Conservation (phyloP, 148 eudicot species). For the Euryodendron excelsum region DNA sequence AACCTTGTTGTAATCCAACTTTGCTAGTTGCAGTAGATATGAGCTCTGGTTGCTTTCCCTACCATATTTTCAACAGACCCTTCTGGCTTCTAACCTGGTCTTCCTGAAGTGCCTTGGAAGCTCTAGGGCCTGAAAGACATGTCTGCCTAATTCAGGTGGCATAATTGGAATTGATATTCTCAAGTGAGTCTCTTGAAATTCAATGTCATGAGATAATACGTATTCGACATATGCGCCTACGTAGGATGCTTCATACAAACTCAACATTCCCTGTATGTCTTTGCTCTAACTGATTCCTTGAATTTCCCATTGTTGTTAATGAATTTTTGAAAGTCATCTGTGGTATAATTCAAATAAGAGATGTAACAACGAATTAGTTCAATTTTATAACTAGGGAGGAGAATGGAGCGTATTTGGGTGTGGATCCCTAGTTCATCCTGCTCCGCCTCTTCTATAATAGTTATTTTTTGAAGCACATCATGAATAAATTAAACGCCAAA, state of each 20-base stretch:
- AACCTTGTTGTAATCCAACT: constrained; percentile 30
- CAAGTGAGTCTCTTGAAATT: constrained; percentile 20
- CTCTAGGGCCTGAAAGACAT: constrained; percentile 17
- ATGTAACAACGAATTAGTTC: not conserved
- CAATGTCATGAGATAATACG: constrained; percentile 9
- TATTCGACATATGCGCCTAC: not conserved
- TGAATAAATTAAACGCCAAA: too few species aligned
- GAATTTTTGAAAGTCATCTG: constrained; percentile 18
- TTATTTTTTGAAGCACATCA: too few species aligned
- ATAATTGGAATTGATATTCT: constrained; percentile 1
- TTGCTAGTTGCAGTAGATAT: constrained; percentile 27
- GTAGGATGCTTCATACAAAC: constrained; percentile 17
- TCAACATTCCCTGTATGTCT: constrained; percentile 18
- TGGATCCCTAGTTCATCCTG: too few species aligned
- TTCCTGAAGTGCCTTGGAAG: constrained; percentile 37
- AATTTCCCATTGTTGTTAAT: constrained; percentile 17
- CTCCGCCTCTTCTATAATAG: too few species aligned
- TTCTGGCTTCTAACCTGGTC: constrained; percentile 32
- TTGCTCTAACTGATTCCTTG: not conserved
- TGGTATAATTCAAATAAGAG: not conserved
- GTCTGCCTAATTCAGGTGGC: not conserved
- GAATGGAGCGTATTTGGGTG: too few species aligned
- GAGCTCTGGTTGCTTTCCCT: constrained; percentile 17
- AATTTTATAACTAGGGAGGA: too few species aligned
- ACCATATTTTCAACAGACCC: constrained; percentile 18